Percentiles rank a stretch among this genome's conserved stretches.
These are phyloP conservation scores for Pythium oligandrum DNA, from an alignment of 352 stramenopile species.

Conservation along the genomic window DNA sequence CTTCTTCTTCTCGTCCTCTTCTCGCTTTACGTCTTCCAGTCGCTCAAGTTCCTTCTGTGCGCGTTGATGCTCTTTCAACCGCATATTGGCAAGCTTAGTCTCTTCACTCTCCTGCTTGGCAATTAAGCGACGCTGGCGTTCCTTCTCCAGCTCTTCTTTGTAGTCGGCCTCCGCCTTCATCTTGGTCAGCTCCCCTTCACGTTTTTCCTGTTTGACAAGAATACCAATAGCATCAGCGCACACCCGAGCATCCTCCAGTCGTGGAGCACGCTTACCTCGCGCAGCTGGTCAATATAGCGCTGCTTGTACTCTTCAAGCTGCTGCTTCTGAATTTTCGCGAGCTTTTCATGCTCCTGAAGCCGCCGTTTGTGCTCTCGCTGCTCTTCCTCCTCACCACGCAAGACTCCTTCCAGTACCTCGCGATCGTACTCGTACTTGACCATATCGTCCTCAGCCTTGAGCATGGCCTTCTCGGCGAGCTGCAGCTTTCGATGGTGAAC, in stretches of 20 bases:
- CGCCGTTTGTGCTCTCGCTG: conserved; percentile 31
- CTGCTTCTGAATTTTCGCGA: conserved; percentile 59
- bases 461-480: conserved; percentile 62
- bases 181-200: conserved; percentile 58
- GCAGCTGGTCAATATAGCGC: conserved; percentile 66
- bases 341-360: conserved; percentile 39
- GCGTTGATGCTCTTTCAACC: conserved; percentile 55
- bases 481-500: conserved; percentile 83
- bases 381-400: conserved; percentile 51
- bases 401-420: conserved; percentile 42
- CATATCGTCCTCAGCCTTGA: conserved; percentile 46
- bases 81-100: conserved; percentile 59
- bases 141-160: conserved; percentile 48
- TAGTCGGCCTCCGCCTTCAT: conserved; percentile 53
- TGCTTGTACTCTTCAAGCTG: conserved; percentile 86
- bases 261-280: conserved; percentile 29
- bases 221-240: conserved; percentile 10
- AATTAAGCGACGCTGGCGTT: conserved; percentile 32
- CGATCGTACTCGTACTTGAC: conserved; percentile 39
- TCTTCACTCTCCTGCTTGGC: conserved; percentile 55
- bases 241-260: conserved; percentile 2
- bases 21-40: conserved; percentile 63
- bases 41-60: conserved; percentile 52
- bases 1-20: conserved; percentile 70
- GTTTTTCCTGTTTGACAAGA: conserved; percentile 42